phyloP scores from a whole-genome alignment of 2,329 filamentous ascomycete species.

The Fusarium cyanostomum region DNA sequence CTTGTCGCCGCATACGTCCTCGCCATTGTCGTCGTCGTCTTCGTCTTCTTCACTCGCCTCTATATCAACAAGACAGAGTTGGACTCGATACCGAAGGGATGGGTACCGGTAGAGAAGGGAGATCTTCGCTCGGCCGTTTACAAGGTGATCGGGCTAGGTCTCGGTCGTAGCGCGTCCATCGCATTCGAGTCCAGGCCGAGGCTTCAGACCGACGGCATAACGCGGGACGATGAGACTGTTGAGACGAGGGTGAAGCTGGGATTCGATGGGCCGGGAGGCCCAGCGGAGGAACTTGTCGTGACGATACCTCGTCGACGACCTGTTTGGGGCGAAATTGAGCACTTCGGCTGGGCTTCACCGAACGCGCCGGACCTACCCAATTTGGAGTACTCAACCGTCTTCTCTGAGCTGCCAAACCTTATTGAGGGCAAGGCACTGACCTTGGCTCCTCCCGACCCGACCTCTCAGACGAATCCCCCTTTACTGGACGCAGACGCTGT shows the following conservation, averaged over 20 bases:
- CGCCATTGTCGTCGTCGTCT: conserved; percentile 73
- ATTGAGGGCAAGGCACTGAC: conserved; percentile 95
- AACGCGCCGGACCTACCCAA: conserved; percentile 77
- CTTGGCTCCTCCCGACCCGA: conserved; percentile 70
- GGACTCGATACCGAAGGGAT: conserved; percentile 83
- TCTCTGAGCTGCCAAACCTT: conserved; percentile 85
- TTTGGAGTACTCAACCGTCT: conserved; percentile 83
- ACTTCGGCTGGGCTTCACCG: conserved; percentile 89
- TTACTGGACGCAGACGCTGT: conserved; percentile 74
- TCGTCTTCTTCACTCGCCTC: conserved; percentile 85
- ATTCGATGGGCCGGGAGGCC: conserved; percentile 50
- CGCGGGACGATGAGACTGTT: conserved; percentile 28
- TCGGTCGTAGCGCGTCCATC: conserved; percentile 81
- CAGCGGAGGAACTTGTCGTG: conserved; percentile 53
- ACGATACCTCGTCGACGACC: conserved; percentile 61
- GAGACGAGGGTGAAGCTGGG: conserved; percentile 33
- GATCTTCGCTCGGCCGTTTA: conserved; percentile 81
- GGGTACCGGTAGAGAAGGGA: conserved; percentile 85
- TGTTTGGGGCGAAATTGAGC: conserved; percentile 84
- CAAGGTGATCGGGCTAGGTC: conserved; percentile 75
- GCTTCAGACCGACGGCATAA: conserved; percentile 31
- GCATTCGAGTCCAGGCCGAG: conserved; percentile 69
- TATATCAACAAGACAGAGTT: conserved; percentile 86
- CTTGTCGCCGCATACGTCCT: conserved; percentile 79
- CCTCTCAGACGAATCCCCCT: conserved; percentile 50